Percentiles rank a stretch among this genome's conserved stretches.
Evolutionary conservation across 2,329 filamentous ascomycete species (phyloP).

Genomic region (Albifimbria verrucaria): DNA sequence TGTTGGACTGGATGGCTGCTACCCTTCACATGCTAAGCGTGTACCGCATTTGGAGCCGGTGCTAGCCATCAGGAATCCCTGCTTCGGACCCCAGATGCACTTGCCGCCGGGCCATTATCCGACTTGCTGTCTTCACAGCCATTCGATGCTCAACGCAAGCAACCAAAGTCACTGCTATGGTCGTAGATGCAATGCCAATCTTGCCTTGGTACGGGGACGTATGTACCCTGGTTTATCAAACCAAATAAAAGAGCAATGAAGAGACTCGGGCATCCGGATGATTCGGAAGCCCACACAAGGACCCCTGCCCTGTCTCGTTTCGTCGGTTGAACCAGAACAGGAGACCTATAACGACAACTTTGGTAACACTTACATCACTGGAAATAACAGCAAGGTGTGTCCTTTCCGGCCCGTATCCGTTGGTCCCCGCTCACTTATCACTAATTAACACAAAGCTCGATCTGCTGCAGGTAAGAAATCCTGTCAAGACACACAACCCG

Average conservation of each 20-base stretch:
- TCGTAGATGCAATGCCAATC: too few species aligned
- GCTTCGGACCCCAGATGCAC: not conserved
- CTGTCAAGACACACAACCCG: too few species aligned
- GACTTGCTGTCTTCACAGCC: not conserved
- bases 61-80: not conserved
- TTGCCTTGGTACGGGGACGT: too few species aligned
- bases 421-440: not conserved
- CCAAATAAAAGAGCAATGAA: too few species aligned
- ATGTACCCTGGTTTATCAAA: too few species aligned
- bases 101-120: not conserved
- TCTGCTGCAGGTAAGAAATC: not conserved
- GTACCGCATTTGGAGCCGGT: not conserved
- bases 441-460: not conserved
- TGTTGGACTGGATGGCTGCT: not conserved
- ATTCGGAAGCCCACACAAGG: not conserved
- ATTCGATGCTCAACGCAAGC: not conserved
- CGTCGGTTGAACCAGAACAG: too few species aligned
- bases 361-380: too few species aligned
- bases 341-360: too few species aligned
- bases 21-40: not conserved
- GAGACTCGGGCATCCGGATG: not conserved
- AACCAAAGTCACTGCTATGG: conserved; percentile 14
- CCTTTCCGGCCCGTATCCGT: not conserved
- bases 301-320: not conserved
- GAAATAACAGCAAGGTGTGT: too few species aligned